A percentile compares a stretch with the other conserved stretches of the same genome.
These are phyloP conservation scores for Auricularia sp. DNA, from an alignment of 768 basidiomycete genomes.

Conservation along the genomic window DNA sequence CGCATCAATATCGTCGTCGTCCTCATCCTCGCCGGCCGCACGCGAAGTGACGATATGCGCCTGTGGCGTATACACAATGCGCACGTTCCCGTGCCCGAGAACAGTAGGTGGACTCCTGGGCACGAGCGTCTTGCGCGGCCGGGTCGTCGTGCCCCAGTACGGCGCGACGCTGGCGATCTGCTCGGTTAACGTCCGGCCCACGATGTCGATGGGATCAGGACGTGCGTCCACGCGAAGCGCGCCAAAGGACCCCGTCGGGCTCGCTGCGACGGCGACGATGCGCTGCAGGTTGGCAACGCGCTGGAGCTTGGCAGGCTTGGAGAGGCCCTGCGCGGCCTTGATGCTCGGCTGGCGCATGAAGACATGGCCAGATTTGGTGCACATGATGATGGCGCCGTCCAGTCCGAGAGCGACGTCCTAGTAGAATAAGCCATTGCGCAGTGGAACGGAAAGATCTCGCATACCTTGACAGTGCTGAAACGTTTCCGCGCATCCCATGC, in stretches of 20 bases:
- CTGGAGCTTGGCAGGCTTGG: constrained; percentile 52
- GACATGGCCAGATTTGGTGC: constrained; percentile 91
- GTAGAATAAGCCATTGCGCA: not conserved
- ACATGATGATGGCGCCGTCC: constrained; percentile 83
- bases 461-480: constrained; percentile 70
- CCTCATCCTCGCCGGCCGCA: constrained; percentile 10
- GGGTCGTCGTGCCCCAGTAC: constrained; percentile 28
- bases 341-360: constrained; percentile 62
- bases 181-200: constrained; percentile 47
- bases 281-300: constrained; percentile 77
- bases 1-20: constrained; percentile 32
- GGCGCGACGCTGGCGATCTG: constrained; percentile 64
- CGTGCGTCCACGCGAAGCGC: constrained; percentile 69
- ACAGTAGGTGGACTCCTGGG: not conserved
- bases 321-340: not conserved
- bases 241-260: constrained; percentile 79
- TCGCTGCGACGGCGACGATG: constrained; percentile 74
- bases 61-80: constrained; percentile 16
- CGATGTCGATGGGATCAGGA: constrained; percentile 43
- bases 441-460: constrained; percentile 8
- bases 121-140: not conserved
- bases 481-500: constrained; percentile 85
- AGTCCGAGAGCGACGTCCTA: constrained; percentile 83
- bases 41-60: constrained; percentile 11
- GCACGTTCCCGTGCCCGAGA: constrained; percentile 14